Evolutionary conservation across 179 eudicot species (phyloP).

Genomic region (Spergularia azorica): DNA sequence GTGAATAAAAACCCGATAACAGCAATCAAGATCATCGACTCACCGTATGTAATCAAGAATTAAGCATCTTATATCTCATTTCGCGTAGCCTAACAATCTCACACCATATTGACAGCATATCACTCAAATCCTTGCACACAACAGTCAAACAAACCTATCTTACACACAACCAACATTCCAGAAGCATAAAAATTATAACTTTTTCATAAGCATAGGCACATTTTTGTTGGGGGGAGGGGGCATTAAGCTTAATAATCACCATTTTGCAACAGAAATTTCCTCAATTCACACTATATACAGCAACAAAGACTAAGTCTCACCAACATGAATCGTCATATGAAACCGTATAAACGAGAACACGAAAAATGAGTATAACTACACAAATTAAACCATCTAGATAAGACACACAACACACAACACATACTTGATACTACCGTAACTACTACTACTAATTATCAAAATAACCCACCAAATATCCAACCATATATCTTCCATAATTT

Average conservation of each 20-base stretch:
- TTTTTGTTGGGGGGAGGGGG: background rate
- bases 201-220: background rate
- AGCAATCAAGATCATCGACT: background rate
- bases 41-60: background rate
- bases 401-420: too few relatives aligned
- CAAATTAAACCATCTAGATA: too few relatives aligned
- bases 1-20: background rate
- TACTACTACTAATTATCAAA: too few relatives aligned
- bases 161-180: background rate
- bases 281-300: background rate
- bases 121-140: background rate
- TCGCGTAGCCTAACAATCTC: background rate
- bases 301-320: too few relatives aligned
- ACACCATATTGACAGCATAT: background rate
- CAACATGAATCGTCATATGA: too few relatives aligned
- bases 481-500: too few relatives aligned
- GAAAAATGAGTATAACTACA: too few relatives aligned
- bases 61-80: background rate
- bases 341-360: too few relatives aligned
- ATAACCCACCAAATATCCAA: too few relatives aligned
- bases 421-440: too few relatives aligned
- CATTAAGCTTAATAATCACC: conserved; percentile 6
- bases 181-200: background rate
- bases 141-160: background rate
- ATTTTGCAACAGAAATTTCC: background rate